Base-by-base conservation (phyloP, 2,329 filamentous ascomycete genomes). In the Cladosporium oxysporum region DNA sequence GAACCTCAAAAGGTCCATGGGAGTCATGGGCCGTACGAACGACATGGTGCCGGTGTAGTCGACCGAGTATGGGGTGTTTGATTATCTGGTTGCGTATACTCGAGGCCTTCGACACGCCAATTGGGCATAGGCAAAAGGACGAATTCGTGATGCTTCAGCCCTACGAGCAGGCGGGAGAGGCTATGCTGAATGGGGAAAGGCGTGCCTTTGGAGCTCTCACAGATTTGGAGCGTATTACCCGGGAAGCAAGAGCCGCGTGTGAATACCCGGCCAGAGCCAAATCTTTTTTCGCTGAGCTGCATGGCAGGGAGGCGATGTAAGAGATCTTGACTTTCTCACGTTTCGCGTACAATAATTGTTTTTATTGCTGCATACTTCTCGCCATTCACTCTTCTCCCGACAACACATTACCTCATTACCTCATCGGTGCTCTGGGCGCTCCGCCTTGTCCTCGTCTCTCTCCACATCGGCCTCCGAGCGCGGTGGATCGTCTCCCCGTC, bases 1-100 rank as follows among this genome's bases (percentile, higher is more conserved):
- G 79, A 98, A 90, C 71, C 89, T 90, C 80, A 97, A 88, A 68
- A 98, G 85, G 78, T 99, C 95, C 71, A 87, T 85, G 2, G 92
- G 90, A 68, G 87, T 87, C 83, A 98, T 97, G 71, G 91, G 88
- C 62, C 93, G 90, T 75, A 98, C 91, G 64, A 90, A 67, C 11
- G 71, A 70, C 69, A 72, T 72, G 31, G 14, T 35, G 63, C 31
- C n/a, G 33, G 55, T 23, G 33, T n/a, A 41, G 5, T 23, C n/a
- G 10, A 47, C n/a, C 3, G 41, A 47, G 8, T 47, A 47, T 47
- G 41, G n/a, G 8, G 41, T 21, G 16, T 8, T 47, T 28, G 41
- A 47, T 47, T 8, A 47, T 10, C 21, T 47, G 41, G 41, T 47
- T 35, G 66, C 50, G 23, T 21, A 37, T n/a, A 5, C 41, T 47